A percentile compares a stretch with the other conserved stretches of the same genome.
Conservation (phyloP, 140 eudicot species). For the Anethum foeniculum region DNA sequence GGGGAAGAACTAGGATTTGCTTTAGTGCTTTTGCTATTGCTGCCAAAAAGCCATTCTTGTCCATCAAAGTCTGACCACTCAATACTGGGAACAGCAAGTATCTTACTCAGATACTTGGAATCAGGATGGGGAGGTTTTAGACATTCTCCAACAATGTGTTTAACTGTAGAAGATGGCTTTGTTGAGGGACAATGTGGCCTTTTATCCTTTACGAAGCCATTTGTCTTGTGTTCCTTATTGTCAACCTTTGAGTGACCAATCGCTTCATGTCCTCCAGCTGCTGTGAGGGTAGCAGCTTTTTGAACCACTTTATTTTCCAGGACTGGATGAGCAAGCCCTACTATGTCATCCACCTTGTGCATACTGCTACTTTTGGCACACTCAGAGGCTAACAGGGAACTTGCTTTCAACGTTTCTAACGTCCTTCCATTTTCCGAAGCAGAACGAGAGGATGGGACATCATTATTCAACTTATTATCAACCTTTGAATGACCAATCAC, state of each 20-base stretch:
- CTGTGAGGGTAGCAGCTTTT: neutral
- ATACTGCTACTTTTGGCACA: neutral
- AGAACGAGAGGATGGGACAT: slow-evolving; percentile 5
- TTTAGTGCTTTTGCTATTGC: slow-evolving; percentile 8
- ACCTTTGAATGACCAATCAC: slow-evolving; percentile 10
- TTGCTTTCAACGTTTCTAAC: neutral
- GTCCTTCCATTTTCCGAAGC: slow-evolving; percentile 1
- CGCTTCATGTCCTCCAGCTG: slow-evolving; percentile 15
- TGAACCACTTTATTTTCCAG: slow-evolving; percentile 12
- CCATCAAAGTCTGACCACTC: slow-evolving; percentile 26
- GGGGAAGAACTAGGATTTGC: slow-evolving; percentile 1
- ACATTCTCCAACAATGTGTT: slow-evolving; percentile 16
- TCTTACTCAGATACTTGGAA: slow-evolving; percentile 29
- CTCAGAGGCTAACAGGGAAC: neutral
- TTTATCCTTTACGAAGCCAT: slow-evolving; percentile 12
- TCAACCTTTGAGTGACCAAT: slow-evolving; percentile 11
- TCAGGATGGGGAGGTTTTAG: slow-evolving; percentile 41
- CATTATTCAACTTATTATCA: slow-evolving; percentile 12
- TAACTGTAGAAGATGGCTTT: slow-evolving; percentile 14
- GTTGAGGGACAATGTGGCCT: neutral
- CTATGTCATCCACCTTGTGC: neutral
- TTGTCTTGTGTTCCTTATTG: slow-evolving; percentile 7
- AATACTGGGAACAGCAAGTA: slow-evolving; percentile 29
- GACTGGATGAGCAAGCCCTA: neutral
- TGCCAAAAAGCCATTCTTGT: slow-evolving; percentile 34